Evolutionary conservation across 257 asterid genomes (phyloP), one percentile per base, ranked within the genome.

Genomic region (Solanum corneliomulleri): DNA sequence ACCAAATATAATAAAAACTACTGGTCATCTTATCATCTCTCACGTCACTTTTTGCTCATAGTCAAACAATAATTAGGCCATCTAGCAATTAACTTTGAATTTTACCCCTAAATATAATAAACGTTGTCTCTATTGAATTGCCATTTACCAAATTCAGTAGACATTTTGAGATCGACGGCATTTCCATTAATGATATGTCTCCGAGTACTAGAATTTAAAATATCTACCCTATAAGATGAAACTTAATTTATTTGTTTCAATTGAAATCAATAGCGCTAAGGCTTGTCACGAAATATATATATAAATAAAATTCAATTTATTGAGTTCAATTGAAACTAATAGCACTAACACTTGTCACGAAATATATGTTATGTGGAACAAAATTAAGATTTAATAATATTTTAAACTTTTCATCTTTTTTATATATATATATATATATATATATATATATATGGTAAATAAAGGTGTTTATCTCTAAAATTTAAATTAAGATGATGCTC

Each of bases 1-100:
- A 45, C 84, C 42, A 80, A 78, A 44, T 78, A 44, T 78, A 45
- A 44, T 78, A 45, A 27, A 44, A 78, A 27, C 12, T 41, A 47
- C 12, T 76, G 27, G 13, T 76, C 21, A 33, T 45, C 84, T 47
- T 31, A 47, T 47, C 68, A 80, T 47, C 27, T 80, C 44, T 80
- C 85, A 80, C 85, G 69, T 80, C 44, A 80, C 44, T 5, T 12
- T 39, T 80, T 72, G 41, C 86, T 82, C 39, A 20, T 42, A 84
- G 89, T 86, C 89, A 91, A 84, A 86, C 75, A 72, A 20, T 23
- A 88, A 39, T 71, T 88, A 88, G 84, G 88, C 70, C 62, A 47
- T 52, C 87, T 25, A 69, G 69, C 83, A 82, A 68, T 41, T 87
- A 82, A 21, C 90, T 35, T 86, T 71, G 77, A 86, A 44, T 31